These are phyloP conservation scores for Notholithocarpus densiflorus DNA, from an alignment of 306 rosid genomes.

Conservation along the genomic window DNA sequence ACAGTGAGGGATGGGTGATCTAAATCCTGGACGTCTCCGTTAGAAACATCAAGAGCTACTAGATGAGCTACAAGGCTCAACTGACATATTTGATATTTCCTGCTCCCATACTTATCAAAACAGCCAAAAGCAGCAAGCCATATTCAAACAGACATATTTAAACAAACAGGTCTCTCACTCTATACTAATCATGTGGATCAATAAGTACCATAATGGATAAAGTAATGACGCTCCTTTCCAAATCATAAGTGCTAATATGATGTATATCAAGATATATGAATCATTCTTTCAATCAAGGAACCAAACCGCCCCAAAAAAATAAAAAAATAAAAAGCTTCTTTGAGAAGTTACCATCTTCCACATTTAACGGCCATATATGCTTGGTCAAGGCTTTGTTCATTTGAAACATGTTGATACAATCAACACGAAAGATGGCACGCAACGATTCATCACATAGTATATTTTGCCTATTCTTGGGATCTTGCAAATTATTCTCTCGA, in stretches of 20 bases:
- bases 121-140: background rate
- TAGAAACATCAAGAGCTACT: too few species aligned
- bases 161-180: background rate
- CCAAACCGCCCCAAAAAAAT: background rate
- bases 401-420: constrained; percentile 38
- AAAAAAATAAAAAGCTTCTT: background rate
- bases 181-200: background rate
- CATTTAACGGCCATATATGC: constrained; percentile 33
- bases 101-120: too few species aligned
- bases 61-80: too few species aligned
- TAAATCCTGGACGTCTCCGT: too few species aligned
- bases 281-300: background rate
- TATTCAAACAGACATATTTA: background rate
- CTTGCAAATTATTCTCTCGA: constrained; percentile 32
- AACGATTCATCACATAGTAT: constrained; percentile 34
- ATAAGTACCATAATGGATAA: background rate
- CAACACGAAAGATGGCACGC: constrained; percentile 28
- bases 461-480: constrained; percentile 29
- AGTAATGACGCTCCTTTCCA: background rate
- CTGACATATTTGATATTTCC: too few species aligned
- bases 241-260: background rate
- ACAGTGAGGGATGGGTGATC: too few species aligned
- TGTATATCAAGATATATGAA: background rate
- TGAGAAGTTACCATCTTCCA: too few species aligned
- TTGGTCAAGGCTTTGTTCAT: constrained; percentile 36